Evolutionary conservation across 169 alveolate genomes (phyloP), one percentile per base, ranked within the genome.

Genomic region (Eimeria brunetti): DNA sequence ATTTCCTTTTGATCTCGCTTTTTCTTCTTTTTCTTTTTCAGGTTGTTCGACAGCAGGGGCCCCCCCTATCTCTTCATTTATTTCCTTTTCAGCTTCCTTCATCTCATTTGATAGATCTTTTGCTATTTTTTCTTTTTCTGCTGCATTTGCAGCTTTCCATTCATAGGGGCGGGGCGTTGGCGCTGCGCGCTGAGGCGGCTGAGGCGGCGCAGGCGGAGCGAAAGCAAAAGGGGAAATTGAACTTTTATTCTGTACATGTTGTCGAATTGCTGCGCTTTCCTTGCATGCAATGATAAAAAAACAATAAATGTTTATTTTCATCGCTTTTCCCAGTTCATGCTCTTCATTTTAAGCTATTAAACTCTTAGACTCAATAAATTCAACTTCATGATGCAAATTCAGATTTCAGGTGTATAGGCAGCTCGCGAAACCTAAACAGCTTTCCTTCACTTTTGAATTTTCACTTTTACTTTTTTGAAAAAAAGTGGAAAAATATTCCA

Each of bases 21-120:
- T 89, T 30, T 62, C 62, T 41, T 89, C 83, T 69, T 89, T 89
- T 75, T 89, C 94, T 67, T 88, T 60, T 9, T 53, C 95, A 5
- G 95, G 88, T n/a, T 73, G 73, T 56, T 12, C 75, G 30, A 64
- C 62, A 3, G 58, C 75, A 8, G 53, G 58, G 3, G 24, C 22
- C 33, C 67, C 49, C 16, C 44, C 67, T 6, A 71, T 53, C 30
- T 62, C 64, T 36, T 53, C 89, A 62, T 89, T 76, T 1, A 75
- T 49, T 49, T 76, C 83, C 38, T 62, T 88, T 8, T n/a, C 44
- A 14, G 95, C 89, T 36, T 89, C 89, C 44, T 71, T 78, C 4
- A 83, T 60, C 69, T 36, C 81, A 49, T 81, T 24, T 27, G n/a
- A 44, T n/a, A 89, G 46, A 16, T 89, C 67, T 49, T 9, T 62